Evolutionary conservation across 2,329 filamentous ascomycete genomes (phyloP).

Genomic region (Aplosporella prunicola): DNA sequence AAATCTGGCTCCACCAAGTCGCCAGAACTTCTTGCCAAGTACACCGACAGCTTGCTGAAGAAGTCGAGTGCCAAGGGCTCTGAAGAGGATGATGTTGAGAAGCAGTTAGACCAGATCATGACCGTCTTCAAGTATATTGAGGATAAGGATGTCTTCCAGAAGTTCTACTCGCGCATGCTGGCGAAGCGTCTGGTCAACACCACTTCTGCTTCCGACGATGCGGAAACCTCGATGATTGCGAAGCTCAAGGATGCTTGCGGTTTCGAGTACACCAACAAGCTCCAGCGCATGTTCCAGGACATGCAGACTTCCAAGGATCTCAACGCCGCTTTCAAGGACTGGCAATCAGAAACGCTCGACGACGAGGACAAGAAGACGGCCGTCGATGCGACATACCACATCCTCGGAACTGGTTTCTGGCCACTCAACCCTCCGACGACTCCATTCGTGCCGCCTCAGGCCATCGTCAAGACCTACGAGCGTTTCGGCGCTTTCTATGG

Average conservation of each 20-base stretch:
- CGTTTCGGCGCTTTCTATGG: conserved; percentile 87
- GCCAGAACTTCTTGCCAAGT: conserved; percentile 88
- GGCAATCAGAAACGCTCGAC: conserved; percentile 57
- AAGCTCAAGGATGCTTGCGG: conserved; percentile 98
- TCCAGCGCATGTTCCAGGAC: conserved; percentile 99
- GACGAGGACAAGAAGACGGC: conserved; percentile 56
- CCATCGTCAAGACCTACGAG: conserved; percentile 80
- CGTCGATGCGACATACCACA: conserved; percentile 81
- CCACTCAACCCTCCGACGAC: conserved; percentile 80
- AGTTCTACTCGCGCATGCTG: conserved; percentile 96
- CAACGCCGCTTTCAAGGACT: conserved; percentile 78
- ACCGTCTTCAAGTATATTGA: conserved; percentile 99
- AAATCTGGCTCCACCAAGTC: conserved; percentile 89
- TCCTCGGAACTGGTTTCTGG: conserved; percentile 96
- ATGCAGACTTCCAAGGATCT: conserved; percentile 98
- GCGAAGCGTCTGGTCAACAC: conserved; percentile 90
- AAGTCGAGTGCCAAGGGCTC: conserved; percentile 79
- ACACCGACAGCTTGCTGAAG: conserved; percentile 83
- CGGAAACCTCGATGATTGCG: conserved; percentile 98
- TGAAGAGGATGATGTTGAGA: conserved; percentile 89
- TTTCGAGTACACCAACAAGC: conserved; percentile 98
- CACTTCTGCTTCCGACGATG: conserved; percentile 92
- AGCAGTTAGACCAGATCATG: conserved; percentile 86
- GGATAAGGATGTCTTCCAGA: conserved; percentile 99
- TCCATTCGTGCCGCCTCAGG: conserved; percentile 75